phyloP scores from a whole-genome alignment of 2,329 filamentous ascomycete species.

The Chaetoscypha palmicola region DNA sequence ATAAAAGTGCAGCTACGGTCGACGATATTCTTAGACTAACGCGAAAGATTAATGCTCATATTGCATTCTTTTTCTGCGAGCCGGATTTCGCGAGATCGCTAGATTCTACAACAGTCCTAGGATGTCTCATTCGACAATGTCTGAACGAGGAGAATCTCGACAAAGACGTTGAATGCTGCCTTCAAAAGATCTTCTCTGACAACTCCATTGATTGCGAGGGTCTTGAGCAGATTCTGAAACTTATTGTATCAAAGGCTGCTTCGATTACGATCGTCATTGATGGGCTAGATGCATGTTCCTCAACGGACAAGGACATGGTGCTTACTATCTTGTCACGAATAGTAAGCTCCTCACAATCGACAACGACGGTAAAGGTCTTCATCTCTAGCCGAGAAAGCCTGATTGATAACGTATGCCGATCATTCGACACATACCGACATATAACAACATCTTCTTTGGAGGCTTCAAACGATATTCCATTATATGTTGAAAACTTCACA shows the following conservation, averaged over 20 bases:
- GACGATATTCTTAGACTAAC: background rate
- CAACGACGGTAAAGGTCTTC: background rate
- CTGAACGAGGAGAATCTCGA: background rate
- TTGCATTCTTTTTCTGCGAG: background rate
- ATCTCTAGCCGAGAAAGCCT: background rate
- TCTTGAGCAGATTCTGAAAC: constrained; percentile 19
- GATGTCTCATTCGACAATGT: background rate
- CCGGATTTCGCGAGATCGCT: background rate
- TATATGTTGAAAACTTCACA: background rate
- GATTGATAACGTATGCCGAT: background rate
- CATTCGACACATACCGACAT: background rate
- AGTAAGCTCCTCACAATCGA: background rate
- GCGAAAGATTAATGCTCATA: background rate
- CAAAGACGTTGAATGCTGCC: background rate
- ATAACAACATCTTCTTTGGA: background rate
- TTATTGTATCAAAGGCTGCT: constrained; percentile 16
- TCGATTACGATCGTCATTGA: background rate
- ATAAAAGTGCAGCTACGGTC: background rate
- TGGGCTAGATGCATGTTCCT: background rate
- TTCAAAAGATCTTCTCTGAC: background rate
- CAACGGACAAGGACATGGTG: background rate
- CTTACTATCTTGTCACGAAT: background rate
- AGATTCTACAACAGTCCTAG: background rate
- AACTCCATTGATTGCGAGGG: background rate
- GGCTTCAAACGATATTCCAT: background rate